Percentiles rank a stretch among this genome's conserved stretches.
These are phyloP conservation scores for Botrytis porri DNA, from an alignment of 2,329 filamentous ascomycete genomes.

Conservation along the genomic window DNA sequence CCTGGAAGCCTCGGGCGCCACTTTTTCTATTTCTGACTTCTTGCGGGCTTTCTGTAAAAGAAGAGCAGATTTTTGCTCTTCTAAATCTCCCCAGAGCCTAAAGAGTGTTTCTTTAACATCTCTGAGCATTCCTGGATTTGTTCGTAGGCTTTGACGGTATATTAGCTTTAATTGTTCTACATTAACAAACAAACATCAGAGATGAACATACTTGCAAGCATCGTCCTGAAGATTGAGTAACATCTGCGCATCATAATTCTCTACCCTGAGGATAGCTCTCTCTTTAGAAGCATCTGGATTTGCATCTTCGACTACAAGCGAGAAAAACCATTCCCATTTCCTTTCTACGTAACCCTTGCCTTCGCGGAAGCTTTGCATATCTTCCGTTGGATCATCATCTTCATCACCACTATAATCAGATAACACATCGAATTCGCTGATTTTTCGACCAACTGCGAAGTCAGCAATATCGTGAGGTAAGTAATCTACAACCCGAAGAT, in stretches of 20 bases:
- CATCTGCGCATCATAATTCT: slow-evolving; percentile 54
- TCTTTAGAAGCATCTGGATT: slow-evolving; percentile 41
- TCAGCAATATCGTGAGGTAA: slow-evolving; percentile 66
- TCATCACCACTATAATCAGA: slow-evolving; percentile 42
- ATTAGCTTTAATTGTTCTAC: not conserved
- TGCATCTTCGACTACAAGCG: slow-evolving; percentile 72
- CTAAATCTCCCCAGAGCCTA: slow-evolving; percentile 80
- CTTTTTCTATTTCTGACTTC: slow-evolving; percentile 25
- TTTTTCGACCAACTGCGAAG: slow-evolving; percentile 56
- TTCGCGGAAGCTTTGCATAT: slow-evolving; percentile 24
- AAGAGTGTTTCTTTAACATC: slow-evolving; percentile 68
- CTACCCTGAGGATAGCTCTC: slow-evolving; percentile 66
- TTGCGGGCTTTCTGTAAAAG: slow-evolving; percentile 21
- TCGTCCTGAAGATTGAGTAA: slow-evolving; percentile 50
- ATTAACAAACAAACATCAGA: not conserved
- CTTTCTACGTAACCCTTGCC: slow-evolving; percentile 29
- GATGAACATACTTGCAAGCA: slow-evolving; percentile 49
- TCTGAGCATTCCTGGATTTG: slow-evolving; percentile 48
- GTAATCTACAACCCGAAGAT: slow-evolving; percentile 80
- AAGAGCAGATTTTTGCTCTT: slow-evolving; percentile 60
- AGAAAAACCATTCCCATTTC: slow-evolving; percentile 81
- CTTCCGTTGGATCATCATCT: slow-evolving; percentile 33
- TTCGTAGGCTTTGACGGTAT: slow-evolving; percentile 49
- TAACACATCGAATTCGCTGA: slow-evolving; percentile 49
- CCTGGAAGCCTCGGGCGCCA: slow-evolving; percentile 8